Base-by-base conservation (phyloP, 768 basidiomycete genomes). In the Hysterangium stoloniferum region DNA sequence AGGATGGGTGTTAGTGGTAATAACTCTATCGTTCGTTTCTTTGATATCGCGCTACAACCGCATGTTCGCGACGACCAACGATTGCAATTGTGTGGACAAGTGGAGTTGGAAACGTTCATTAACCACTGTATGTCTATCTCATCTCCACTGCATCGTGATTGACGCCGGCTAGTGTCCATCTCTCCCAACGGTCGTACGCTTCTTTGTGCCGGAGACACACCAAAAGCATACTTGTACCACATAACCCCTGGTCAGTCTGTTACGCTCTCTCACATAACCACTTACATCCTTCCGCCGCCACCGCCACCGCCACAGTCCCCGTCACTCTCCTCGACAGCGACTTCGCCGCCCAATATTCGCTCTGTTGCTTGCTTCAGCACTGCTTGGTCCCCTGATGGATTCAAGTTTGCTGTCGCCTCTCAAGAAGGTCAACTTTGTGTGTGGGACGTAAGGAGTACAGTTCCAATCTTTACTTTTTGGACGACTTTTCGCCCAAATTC, bases 171-270 rank as follows among this genome's bases (percentile, higher is more conserved):
- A 94, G 90, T 88, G 4, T 92, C 92, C 7, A 77, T 97, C 58
- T 92, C 91, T 0, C 91, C 90, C 0, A 89, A 95, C 59, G 86
- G 91, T 1, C 77, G 79, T 38, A 91, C 84, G 0, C 74, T 97
- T 12, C 77, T 96, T 1, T 90, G 85, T 2, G 93, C 94, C 0
- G 93, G 94, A 20, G 93, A 97, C 62, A 92, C 91, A 8, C 79
- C 82, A 37, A 83, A 89, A 52, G 82, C 94, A 9, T 86, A 82
- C 61, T 75, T 97, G 12, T 86, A 92, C 60, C 78, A 81, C 48
- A 74, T 94, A 53, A 75, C 78, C 2, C 84, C 84, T 34, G 81
- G 84, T 25, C 66, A 75, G 12, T 68, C 62, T 24, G 69, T 86
- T 56, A 68, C 77, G 3, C 87, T 91, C 57, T 62, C 76, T 15